Evolutionary conservation across 2,329 filamentous ascomycete species (phyloP), one percentile per base, ranked within the genome.

Genomic region (Cercospora citrullina): DNA sequence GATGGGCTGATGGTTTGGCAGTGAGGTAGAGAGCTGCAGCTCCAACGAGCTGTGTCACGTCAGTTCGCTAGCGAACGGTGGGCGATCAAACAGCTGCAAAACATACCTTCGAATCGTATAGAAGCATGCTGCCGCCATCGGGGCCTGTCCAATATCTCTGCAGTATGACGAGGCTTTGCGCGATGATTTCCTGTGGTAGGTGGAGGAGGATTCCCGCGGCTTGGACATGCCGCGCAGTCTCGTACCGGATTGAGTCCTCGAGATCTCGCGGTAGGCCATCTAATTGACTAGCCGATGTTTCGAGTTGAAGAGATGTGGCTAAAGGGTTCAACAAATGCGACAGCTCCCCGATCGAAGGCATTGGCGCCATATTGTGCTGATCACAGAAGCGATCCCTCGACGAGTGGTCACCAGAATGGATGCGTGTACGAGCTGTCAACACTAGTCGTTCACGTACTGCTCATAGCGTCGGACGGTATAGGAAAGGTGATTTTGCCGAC

Each of bases 181-280:
- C 91, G 45, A 95, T 92, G 45, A 92, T 88, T 73, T 93, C 92
- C 77, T 97, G 93, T 6, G 93, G 91, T 45, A 98, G 84, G 59
- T 92, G 88, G 3, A 99, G 85, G 18, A 98, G 86, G 61, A 96
- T 85, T 31, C 92, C 92, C 10, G 91, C 91, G 23, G 90, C 88
- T 79, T 95, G 92, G 3, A 90, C 92, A 53, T 94, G 86, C 73
- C 87, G 87, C 77, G 91, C 89, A 39, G 90, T 89, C 64, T 89
- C 85, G 78, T 89, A 90, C 74, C 90, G 89, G 70, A 94, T 84
- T 70, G 87, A 86, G 76, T 91, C 89, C 78, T 92, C 90, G 14
- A 94, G 82, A 71, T 92, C 89, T 33, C 81, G 80, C 1, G 91
- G 90, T 2, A 94, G 76, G 57, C 83, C 82, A 74, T 86, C 83